Base-by-base conservation (phyloP, 805 yeast genomes). In the Wickerhamomyces tratensis region DNA sequence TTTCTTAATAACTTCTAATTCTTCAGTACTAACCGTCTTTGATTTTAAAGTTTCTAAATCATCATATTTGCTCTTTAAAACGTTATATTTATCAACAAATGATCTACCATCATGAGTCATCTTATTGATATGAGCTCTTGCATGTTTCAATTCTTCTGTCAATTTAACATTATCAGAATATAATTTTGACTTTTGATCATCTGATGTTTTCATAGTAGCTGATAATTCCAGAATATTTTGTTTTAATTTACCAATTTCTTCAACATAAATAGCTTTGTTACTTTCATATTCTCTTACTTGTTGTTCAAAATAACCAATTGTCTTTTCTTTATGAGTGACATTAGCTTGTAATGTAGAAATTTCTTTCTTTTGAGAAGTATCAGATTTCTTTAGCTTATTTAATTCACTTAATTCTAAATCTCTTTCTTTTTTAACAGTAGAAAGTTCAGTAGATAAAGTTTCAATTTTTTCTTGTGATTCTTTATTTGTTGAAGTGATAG, bases 1-100 rank as follows among this genome's bases (percentile, higher is more conserved):
- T 48, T 77, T 80, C 51, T 74, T 80, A 45, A 77, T 52, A 0
- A 67, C 49, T 35, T 74, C 80, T 8, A 69, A 64, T 44, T 69
- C 72, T 26, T 68, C 74, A 40, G 50, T 64, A 1, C 70, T 63
- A 1, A 44, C 42, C 1, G 34, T 31, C 42, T 63, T 64, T 13
- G 62, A 50, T 39, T 65, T 64, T 33, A 63, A 39, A 35, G 58
- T 59, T 43, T 67, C 64, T 15, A 64, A 43, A 12, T 65, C 61
- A 41, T 64, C 65, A 38, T 59, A 61, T 43, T 68, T 65, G 41
- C 62, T 68, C 41, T 61, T 66, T 31, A 67, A 46, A 6, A 64
- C 62, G n/a, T 49, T 52, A 8, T 63, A 52, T 43, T 68, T 61
- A 43, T 74, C 82, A 25, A 69, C 59, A 9, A 64, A 40, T 20